These are phyloP conservation scores for Fusarium burgessii DNA, from an alignment of 2,329 filamentous ascomycete species.

Conservation along the genomic window DNA sequence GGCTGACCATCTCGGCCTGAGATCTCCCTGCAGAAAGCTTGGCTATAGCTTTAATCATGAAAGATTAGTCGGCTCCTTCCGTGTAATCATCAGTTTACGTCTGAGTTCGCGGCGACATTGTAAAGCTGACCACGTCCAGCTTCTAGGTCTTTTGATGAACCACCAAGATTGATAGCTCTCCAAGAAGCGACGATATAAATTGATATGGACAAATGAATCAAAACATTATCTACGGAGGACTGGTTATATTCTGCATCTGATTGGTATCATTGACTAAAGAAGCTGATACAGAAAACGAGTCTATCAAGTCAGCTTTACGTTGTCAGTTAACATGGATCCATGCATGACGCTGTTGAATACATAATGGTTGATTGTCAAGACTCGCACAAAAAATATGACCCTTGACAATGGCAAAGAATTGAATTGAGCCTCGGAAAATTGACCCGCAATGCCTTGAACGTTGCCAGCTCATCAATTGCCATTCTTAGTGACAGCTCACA, in stretches of 20 bases:
- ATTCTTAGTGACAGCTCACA: constrained; percentile 29
- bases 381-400: neutral
- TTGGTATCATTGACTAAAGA: neutral
- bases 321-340: too few species aligned
- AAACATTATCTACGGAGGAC: too few species aligned
- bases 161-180: too few species aligned
- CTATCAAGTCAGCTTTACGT: too few species aligned
- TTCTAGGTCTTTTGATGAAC: too few species aligned
- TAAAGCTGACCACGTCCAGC: neutral
- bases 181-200: too few species aligned
- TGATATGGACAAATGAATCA: too few species aligned
- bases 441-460: neutral
- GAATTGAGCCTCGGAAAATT: neutral
- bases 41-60: neutral
- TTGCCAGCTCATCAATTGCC: constrained; percentile 29
- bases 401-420: neutral
- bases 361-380: neutral
- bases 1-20: neutral
- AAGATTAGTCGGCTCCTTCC: neutral
- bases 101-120: neutral
- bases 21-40: neutral
- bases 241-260: too few species aligned
- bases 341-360: neutral
- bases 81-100: neutral
- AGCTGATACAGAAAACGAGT: too few species aligned